Evolutionary conservation across 2,329 filamentous ascomycete species (phyloP), one percentile per base, ranked within the genome.

Genomic region (Fusarium chlamydosporum): DNA sequence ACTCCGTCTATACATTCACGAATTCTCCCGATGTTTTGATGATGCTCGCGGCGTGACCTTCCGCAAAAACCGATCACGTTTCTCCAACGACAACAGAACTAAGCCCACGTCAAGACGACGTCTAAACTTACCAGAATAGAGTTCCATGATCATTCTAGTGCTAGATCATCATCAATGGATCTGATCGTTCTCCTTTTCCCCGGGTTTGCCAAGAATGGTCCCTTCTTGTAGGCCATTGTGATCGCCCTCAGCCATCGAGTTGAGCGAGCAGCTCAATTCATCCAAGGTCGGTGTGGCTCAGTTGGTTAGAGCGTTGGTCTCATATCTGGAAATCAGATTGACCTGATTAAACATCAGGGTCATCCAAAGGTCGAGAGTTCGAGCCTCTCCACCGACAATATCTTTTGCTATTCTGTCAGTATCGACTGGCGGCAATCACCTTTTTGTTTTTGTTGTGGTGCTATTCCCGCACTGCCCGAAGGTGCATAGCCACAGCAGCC

Each of bases 231-330:
- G 1, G 15, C 6, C 2, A n/a, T 45, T 62, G 56, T 16, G 2
- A 6, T 5, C 2, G 7, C 5, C 16, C 18, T 13, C 13, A 9
- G 40, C 8, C 63, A 70, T 70, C 60, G 31, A 57, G 64, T 51
- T 23, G 47, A 20, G 33, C n/a, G 13, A 27, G 20, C 18, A 38
- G 46, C 20, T 18, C 47, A 50, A 16, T 45, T 15, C 23, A 50
- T 23, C 15, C 33, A 12, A 50, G 26, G 72, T 74, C 65, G 66
- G 72, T 69, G 67, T 74, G 70, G 72, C 72, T 70, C 68, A 70
- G 67, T 66, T 70, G 67, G 67, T 67, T 70, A 70, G 67, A 70
- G 68, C 66, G 68, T 70, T 70, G 68, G 68, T 70, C 66, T 70
- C 68, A 70, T 67, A 68, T 37, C 37, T 29, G 29, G 13, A 33